Base-by-base conservation (phyloP, 2,329 filamentous ascomycete species). In the Venturia nashicola region DNA sequence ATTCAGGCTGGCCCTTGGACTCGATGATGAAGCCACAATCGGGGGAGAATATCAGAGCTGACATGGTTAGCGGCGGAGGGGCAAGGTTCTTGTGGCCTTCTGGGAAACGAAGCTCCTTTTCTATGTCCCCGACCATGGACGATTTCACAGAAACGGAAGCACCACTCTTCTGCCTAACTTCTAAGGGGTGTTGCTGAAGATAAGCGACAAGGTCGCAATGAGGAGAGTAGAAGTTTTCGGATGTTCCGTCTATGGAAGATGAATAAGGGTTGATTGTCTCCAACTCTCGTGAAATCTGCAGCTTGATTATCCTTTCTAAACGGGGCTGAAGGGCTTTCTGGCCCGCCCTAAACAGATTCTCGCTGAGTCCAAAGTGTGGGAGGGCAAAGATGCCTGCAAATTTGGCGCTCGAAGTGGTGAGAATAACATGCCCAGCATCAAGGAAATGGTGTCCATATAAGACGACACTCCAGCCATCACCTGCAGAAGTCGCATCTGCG, bases 341-440 rank as follows among this genome's bases (percentile, higher is more conserved):
- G 3, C 77, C 70, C 0, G 71, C 67, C 6, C 72, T 74, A 68
- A 83, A 87, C 2, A 79, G 76, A 64, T 78, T 76, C 27, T 77
- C 71, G 6, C 81, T 83, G 18, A 90, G 82, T 0, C 89, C 80
- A 61, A 99, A 82, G 74, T 97, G 91, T 34, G 94, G 92, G 59
- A 97, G 78, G 2, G 87, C 89, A 73, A 96, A 96, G 64, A 97
- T 87, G 54, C 94, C 92, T n/a, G 88, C 85, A 71, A 94, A 82
- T 77, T 96, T 97, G 71, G 96, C 89, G 74, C 91, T 97, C 59
- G 91, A 93, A 0, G 93, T 97, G 1, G 88, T 90, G 72, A 97
- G 78, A 43, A 97, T 78, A 61, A 94, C 84, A 16, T 86, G 83
- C 1, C 94, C 94, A 67, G 88, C 84, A n/a, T 83, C 82, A 44